Evolutionary conservation across 176 grass and related monocot species (phyloP).

Genomic region (Phragmites australis): DNA sequence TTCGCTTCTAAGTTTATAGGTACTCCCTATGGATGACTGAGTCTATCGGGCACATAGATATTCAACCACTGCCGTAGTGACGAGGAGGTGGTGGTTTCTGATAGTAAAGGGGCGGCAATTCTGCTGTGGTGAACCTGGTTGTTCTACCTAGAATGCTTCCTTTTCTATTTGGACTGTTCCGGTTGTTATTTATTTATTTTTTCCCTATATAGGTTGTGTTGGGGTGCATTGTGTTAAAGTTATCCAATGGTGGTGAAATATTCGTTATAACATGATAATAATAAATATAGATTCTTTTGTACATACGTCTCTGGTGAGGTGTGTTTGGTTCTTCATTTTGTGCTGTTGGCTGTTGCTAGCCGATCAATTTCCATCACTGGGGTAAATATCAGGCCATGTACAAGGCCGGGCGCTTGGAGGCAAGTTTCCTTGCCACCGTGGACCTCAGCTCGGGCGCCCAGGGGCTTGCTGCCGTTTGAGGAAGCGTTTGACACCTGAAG

Average conservation of each 20-base stretch:
- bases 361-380: neutral
- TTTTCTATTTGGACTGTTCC: slow-evolving; percentile 18
- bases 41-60: neutral
- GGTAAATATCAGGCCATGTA: no score
- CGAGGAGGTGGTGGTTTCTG: slow-evolving; percentile 2
- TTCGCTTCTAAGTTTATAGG: slow-evolving; percentile 7
- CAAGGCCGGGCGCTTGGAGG: no score
- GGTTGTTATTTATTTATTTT: slow-evolving; percentile 47
- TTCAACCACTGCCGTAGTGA: slow-evolving; percentile 8
- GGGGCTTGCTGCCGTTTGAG: no score
- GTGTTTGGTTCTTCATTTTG: neutral
- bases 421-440: no score
- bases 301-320: slow-evolving; percentile 3
- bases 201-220: slow-evolving; percentile 44
- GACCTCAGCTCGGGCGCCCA: no score
- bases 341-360: neutral
- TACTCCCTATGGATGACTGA: slow-evolving; percentile 5
- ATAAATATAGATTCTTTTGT: slow-evolving; percentile 46
- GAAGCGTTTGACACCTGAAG: no score
- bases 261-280: slow-evolving; percentile 52
- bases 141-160: slow-evolving; percentile 21
- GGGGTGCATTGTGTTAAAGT: slow-evolving; percentile 42
- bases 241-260: slow-evolving; percentile 48
- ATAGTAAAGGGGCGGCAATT: slow-evolving; percentile 1
- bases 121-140: slow-evolving; percentile 18